A percentile compares a stretch with the other conserved stretches of the same genome.
phyloP scores from a whole-genome alignment of 345 rosid species.

The Draba incana region DNA sequence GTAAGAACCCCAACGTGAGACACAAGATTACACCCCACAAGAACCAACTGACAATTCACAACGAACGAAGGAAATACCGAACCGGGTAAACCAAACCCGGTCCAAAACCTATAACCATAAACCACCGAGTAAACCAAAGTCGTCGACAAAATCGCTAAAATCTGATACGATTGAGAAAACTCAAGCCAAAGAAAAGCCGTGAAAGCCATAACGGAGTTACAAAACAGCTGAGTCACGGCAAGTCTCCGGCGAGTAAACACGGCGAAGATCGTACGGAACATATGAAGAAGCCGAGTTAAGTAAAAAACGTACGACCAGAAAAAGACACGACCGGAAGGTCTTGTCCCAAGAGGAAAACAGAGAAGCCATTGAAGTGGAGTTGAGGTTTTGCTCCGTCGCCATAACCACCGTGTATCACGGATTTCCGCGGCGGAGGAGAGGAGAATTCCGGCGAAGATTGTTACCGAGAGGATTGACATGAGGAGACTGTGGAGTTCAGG shows the following conservation, averaged over 20 bases:
- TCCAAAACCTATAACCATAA: constrained; percentile 76
- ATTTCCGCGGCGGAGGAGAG: constrained; percentile 88
- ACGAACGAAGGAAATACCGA: constrained; percentile 61
- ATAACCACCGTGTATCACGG: constrained; percentile 83
- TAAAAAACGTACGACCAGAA: constrained; percentile 94
- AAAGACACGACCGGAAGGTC: constrained; percentile 94
- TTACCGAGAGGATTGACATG: constrained; percentile 65
- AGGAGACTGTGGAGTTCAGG: constrained; percentile 73
- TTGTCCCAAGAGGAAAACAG: constrained; percentile 88
- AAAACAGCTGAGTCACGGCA: constrained; percentile 63
- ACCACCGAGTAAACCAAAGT: constrained; percentile 70
- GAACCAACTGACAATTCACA: constrained; percentile 58
- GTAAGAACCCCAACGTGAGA: constrained; percentile 70
- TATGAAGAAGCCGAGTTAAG: constrained; percentile 78
- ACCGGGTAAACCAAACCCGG: constrained; percentile 58
- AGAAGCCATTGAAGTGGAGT: constrained; percentile 92
- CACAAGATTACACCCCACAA: constrained; percentile 61
- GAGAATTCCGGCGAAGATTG: constrained; percentile 76
- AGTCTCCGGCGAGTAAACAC: constrained; percentile 57
- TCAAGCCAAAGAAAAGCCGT: constrained; percentile 88
- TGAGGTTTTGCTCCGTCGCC: constrained; percentile 68
- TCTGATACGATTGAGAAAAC: constrained; percentile 87
- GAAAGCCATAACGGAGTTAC: constrained; percentile 59
- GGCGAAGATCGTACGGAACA: constrained; percentile 66
- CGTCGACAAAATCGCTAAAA: constrained; percentile 71